These are phyloP conservation scores for Allium sativum DNA, from an alignment of 106 monocot genomes.

Conservation along the genomic window DNA sequence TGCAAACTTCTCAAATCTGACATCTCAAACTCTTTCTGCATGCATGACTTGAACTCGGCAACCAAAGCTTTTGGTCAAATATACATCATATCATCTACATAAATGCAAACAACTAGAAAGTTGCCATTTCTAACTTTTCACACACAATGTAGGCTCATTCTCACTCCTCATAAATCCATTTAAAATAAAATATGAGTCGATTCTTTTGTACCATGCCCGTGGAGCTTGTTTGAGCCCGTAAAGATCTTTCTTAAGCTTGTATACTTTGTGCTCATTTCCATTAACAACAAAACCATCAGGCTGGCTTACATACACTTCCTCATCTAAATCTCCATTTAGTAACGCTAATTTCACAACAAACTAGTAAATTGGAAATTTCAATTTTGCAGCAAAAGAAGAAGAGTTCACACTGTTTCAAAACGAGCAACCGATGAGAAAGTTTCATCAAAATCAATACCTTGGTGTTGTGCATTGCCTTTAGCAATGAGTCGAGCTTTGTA, in stretches of 20 bases:
- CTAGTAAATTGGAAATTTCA: background rate
- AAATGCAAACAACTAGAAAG: slow-evolving; percentile 7
- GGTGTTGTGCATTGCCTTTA: background rate
- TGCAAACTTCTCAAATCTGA: too few relatives aligned
- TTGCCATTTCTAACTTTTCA: background rate
- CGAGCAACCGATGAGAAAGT: too few relatives aligned
- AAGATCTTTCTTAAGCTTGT: too few relatives aligned
- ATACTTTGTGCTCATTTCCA: too few relatives aligned
- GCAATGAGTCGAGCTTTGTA: slow-evolving; percentile 5
- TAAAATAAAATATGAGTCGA: background rate
- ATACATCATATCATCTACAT: slow-evolving; percentile 17
- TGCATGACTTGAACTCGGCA: background rate
- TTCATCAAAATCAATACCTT: too few relatives aligned
- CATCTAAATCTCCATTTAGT: slow-evolving; percentile 7
- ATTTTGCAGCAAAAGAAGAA: slow-evolving; percentile 2
- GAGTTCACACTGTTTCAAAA: background rate
- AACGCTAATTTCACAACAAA: background rate
- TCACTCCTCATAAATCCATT: slow-evolving; percentile 1
- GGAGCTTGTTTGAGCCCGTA: too few relatives aligned
- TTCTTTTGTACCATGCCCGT: background rate
- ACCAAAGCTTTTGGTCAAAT: background rate
- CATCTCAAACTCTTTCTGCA: too few relatives aligned
- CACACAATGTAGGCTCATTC: background rate
- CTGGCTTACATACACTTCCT: too few relatives aligned
- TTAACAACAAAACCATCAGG: too few relatives aligned